Conservation (phyloP, 73 alveolate species). For the Paramecium biaurelia region DNA sequence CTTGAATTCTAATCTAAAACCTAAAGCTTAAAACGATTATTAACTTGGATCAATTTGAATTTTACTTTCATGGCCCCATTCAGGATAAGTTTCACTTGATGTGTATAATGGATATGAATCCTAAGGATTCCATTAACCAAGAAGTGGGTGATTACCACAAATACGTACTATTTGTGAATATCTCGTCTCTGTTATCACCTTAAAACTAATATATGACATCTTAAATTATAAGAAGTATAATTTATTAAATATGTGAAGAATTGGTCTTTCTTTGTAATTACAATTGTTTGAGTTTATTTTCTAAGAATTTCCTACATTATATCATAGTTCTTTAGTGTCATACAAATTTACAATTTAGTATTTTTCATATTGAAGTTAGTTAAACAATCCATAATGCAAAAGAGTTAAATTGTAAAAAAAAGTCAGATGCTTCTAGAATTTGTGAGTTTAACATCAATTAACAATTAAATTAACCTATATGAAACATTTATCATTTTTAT, state of each 20-base stretch:
- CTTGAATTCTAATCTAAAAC: slow-evolving; percentile 14
- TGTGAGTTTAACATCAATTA: too few relatives aligned
- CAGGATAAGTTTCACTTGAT: not conserved
- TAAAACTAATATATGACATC: slow-evolving; percentile 48
- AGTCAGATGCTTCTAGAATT: too few relatives aligned
- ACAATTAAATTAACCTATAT: too few relatives aligned
- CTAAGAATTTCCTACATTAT: not conserved
- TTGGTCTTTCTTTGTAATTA: not conserved
- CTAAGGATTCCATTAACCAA: slow-evolving; percentile 27
- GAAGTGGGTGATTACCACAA: slow-evolving; percentile 21
- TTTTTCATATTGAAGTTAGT: too few relatives aligned
- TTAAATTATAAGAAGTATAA: not conserved
- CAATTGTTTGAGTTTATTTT: not conserved
- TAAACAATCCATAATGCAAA: too few relatives aligned
- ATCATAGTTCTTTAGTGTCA: not conserved
- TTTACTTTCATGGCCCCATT: slow-evolving; percentile 7
- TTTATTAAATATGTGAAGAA: not conserved
- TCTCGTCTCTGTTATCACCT: not conserved
- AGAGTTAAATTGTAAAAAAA: too few relatives aligned
- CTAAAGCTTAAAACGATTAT: not conserved
- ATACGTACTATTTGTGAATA: not conserved
- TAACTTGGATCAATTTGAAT: slow-evolving; percentile 11
- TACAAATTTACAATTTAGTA: too few relatives aligned
- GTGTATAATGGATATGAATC: not conserved
- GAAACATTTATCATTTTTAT: too few relatives aligned